Percentiles rank a stretch among this genome's conserved stretches.
Conservation (phyloP, 2,329 filamentous ascomycete species). For the Sporothrix mexicana region DNA sequence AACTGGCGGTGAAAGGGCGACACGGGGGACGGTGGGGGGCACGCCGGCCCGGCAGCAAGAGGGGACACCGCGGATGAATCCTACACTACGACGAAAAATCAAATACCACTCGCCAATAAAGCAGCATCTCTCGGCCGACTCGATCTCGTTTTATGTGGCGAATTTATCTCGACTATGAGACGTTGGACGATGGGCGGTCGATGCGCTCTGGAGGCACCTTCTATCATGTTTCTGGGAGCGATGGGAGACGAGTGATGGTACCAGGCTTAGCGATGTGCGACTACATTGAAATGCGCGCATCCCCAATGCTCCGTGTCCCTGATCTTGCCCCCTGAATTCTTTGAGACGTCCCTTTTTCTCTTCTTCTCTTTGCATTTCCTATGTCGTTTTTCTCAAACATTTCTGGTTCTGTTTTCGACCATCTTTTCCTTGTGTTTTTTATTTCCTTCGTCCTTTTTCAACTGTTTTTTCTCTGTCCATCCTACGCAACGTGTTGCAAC, state of each 20-base stretch:
- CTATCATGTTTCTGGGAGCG: slow-evolving; percentile 22
- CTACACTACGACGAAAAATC: neutral
- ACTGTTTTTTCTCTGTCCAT: slow-evolving; percentile 16
- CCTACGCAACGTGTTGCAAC: slow-evolving; percentile 15
- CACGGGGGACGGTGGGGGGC: neutral
- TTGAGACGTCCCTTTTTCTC: neutral
- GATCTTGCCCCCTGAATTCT: neutral
- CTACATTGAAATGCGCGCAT: neutral
- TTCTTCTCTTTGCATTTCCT: slow-evolving; percentile 3
- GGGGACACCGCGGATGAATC: neutral
- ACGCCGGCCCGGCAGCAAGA: neutral
- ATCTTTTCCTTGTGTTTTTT: neutral
- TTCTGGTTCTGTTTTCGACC: slow-evolving; percentile 8
- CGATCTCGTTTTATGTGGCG: neutral
- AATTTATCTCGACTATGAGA: neutral
- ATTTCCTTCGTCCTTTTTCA: neutral
- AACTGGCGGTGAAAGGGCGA: neutral
- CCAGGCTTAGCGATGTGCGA: neutral
- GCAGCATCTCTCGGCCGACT: neutral
- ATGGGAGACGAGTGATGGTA: neutral
- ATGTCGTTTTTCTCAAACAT: slow-evolving; percentile 1
- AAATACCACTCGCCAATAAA: slow-evolving; percentile 1
- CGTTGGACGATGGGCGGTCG: neutral
- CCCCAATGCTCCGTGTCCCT: neutral
- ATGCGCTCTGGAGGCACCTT: slow-evolving; percentile 7